These are phyloP conservation scores for Exophiala spinifera DNA, from an alignment of 2,329 filamentous ascomycete species.

Conservation along the genomic window DNA sequence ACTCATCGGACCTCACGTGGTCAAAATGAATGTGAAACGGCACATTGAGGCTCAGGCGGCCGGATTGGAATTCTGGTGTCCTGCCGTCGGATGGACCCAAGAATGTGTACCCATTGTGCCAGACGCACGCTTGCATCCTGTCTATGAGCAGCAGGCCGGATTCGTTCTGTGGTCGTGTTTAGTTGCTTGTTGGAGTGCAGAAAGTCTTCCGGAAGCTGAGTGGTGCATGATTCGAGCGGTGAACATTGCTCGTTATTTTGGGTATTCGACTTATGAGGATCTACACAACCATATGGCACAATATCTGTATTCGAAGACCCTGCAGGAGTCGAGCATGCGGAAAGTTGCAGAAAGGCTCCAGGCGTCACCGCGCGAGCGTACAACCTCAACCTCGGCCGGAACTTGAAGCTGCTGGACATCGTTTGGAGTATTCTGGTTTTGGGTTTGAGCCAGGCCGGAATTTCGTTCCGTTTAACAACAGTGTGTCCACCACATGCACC, in stretches of 20 bases:
- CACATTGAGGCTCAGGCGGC: conserved; percentile 8
- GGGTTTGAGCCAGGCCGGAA: too few species aligned
- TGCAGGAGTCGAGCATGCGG: conserved; percentile 19
- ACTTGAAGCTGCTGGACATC: too few species aligned
- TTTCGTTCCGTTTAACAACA: too few species aligned
- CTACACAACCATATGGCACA: conserved; percentile 22
- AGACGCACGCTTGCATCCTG: conserved; percentile 2
- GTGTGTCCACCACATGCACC: too few species aligned
- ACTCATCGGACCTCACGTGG: conserved; percentile 23
- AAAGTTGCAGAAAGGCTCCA: conserved; percentile 11
- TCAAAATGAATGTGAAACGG: conserved; percentile 13
- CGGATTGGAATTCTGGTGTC: conserved; percentile 20
- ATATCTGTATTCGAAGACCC: conserved; percentile 21
- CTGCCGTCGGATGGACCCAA: conserved; percentile 18
- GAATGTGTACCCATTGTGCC: conserved; percentile 15
- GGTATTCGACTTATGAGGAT: conserved; percentile 20
- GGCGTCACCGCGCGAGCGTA: background rate
- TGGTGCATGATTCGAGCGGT: conserved; percentile 21
- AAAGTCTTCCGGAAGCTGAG: conserved; percentile 12
- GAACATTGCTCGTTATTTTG: conserved; percentile 19
- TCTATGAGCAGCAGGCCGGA: conserved; percentile 14
- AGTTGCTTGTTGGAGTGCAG: conserved; percentile 16
- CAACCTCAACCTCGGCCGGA: background rate
- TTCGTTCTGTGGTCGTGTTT: conserved; percentile 19
- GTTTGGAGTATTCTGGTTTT: too few species aligned